Conservation (phyloP, 257 asterid genomes). For the Rhazya stricta region DNA sequence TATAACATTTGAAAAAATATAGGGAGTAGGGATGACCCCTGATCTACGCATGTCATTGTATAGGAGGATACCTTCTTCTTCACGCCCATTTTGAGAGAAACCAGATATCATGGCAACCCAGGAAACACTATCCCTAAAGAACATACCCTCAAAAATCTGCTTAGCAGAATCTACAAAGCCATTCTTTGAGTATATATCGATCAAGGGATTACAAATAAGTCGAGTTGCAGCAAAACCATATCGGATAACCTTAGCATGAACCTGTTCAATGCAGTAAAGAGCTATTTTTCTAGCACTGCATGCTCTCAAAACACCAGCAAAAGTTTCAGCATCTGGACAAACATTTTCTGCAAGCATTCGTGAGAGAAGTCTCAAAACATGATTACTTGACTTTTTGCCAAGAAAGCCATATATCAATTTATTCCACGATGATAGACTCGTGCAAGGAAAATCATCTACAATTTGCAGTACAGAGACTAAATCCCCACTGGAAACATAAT, state of each 20-base stretch:
- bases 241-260: constrained; percentile 61
- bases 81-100: constrained; percentile 49
- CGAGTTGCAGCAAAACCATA: constrained; percentile 42
- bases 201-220: constrained; percentile 54
- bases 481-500: constrained; percentile 33
- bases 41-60: constrained; percentile 62
- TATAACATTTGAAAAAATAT: constrained; percentile 64
- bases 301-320: constrained; percentile 45
- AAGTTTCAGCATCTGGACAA: constrained; percentile 35
- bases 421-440: constrained; percentile 30
- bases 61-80: constrained; percentile 45
- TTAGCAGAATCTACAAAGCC: constrained; percentile 49
- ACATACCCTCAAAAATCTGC: constrained; percentile 45
- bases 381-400: constrained; percentile 24
- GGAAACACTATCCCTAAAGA: constrained; percentile 58
- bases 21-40: constrained; percentile 83
- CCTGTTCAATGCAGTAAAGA: constrained; percentile 32
- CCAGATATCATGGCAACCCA: constrained; percentile 91
- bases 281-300: constrained; percentile 34
- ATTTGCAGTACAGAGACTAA: constrained; percentile 25
- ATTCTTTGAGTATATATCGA: constrained; percentile 67
- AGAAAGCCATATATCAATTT: constrained; percentile 24
- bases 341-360: constrained; percentile 26
- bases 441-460: constrained; percentile 29
- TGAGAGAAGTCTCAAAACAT: constrained; percentile 33